Base-by-base conservation (phyloP, 139 green algal species). In the Closterium sp. region DNA sequence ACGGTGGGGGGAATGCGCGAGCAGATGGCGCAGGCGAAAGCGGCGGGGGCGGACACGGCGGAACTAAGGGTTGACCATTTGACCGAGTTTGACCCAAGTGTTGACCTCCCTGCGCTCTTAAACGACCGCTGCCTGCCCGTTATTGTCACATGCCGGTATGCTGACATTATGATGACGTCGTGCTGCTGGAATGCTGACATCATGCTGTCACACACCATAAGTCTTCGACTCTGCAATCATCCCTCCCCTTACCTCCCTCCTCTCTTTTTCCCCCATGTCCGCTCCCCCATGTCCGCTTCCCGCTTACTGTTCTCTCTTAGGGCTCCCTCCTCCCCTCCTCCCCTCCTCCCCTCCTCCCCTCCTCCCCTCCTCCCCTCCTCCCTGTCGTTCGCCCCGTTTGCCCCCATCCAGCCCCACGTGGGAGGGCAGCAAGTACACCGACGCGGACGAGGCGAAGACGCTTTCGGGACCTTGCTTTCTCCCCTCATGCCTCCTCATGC, bases 381-480 rank as follows among this genome's bases (percentile, higher is more conserved):
- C 55, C 55, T 76, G 9, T 28, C 55, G n/a, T n/a, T n/a, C n/a
- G n/a, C n/a, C n/a, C n/a, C n/a, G n/a, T n/a, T n/a, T n/a, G n/a
- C 55, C 55, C 55, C 55, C 55, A 28, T 76, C 98, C 97, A 1
- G 98, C 1, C 97, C 98, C 0, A 92, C 84, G 0, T 99, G 98
- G 98, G 98, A 99, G 90, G 97, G 97, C 16, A 98, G 98, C 76
- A 95, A 97, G 76, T 99, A 98, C 87, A 88, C 95, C 2, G 98
- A 97, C 0, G 88, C 95, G 0, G 98, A 99, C 21, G 91, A 94
- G 33, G 23, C 31, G 23, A 76, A 9, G 43, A 76, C 90, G 30
- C 36, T 66, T 66, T n/a, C n/a, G n/a, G n/a, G n/a, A n/a, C n/a
- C n/a, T n/a, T n/a, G n/a, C n/a, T n/a, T n/a, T n/a, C n/a, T n/a